Base-by-base conservation (phyloP, 495 filamentous ascomycete species). In the Hypoxylon crocopeplum region DNA sequence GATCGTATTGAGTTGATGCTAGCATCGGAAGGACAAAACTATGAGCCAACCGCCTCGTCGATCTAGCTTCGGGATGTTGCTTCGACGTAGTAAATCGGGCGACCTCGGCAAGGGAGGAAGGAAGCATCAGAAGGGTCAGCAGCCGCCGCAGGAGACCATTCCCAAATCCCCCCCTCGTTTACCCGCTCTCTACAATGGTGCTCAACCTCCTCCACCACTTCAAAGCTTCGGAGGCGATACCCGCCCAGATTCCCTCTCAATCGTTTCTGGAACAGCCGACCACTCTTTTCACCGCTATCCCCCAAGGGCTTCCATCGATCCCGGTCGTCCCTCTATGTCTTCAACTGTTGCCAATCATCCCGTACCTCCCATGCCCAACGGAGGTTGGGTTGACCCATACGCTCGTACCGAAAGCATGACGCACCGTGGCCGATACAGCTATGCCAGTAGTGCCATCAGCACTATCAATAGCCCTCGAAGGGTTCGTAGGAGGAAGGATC, bases 381-480 rank as follows among this genome's bases (percentile, higher is more conserved):
- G 77, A 41, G 71, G 73, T 37, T 78, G 77, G 48, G 78, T 82
- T 29, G 91, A 96, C 68, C 88, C 91, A 16, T 93, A 93, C 71
- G 84, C 89, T 34, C 82, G 88, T 25, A 86, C 88, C 22, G 90
- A 92, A 75, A 98, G 94, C 81, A 97, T 98, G 91, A 92, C 95
- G 48, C 87, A 98, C 75, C 91, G 94, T 64, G 92, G 94, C 44
- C 90, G 94, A 39, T 96, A 97, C 75, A 97, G 93, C 75, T 97
- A 97, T 69, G 94, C 93, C 44, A 96, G 91, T 75, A 95, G 89
- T 74, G 88, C 90, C 24, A 82, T 91, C 44, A 97, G 91, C 75
- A 91, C 90, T 53, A 86, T 97, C 76, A 97, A 97, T 79, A 96
- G 91, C 75, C 94, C 94, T 36, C 85, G 94, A 57, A 86, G 94